Base-by-base conservation (phyloP, 257 asterid species). In the Anisodus acutangulus region DNA sequence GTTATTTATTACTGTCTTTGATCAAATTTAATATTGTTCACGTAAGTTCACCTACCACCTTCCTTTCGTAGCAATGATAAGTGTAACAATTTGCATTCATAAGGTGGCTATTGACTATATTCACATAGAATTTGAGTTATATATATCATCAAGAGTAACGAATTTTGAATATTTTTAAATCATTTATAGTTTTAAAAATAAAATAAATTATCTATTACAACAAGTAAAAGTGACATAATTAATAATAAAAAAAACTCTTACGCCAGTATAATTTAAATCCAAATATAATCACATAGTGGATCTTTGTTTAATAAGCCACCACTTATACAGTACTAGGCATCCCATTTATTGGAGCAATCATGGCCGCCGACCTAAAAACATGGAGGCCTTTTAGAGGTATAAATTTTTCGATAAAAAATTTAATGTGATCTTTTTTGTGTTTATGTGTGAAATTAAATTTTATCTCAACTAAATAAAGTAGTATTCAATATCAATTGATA, bases 71-170 rank as follows among this genome's bases (percentile, higher is more conserved):
- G 4, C 45, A 41, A 1, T 41, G 3, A 41, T 58, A 58, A 58
- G 58, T 71, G 17, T 9, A 45, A 45, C 57, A 45, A 43, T 9
- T 70, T 71, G 10, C 57, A 10, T n/a, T 16, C 4, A 70, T 45
- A 71, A 71, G 58, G 58, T 71, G 80, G 39, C 10, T n/a, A 2
- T 71, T 45, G 58, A 72, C 80, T 69, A 69, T 8, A 69, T 68
- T 6, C 53, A 37, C 13, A 19, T 35, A 0, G 3, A 37, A 13
- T 35, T 6, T 22, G 26, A 22, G 26, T 22, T 22, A 22, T 22
- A 22, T 22, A 22, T 22, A 22, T 22, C 26, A 22, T 22, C 26
- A 22, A 22, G 74, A 12, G 74, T 10, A 31, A 35, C 0, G n/a
- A 64, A 64, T 26, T 11, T 11, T 26, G 9, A 10, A 11, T 26